These are phyloP conservation scores for Ophiocordyceps camponoti-leonardi DNA, from an alignment of 2,329 filamentous ascomycete genomes.

Conservation along the genomic window DNA sequence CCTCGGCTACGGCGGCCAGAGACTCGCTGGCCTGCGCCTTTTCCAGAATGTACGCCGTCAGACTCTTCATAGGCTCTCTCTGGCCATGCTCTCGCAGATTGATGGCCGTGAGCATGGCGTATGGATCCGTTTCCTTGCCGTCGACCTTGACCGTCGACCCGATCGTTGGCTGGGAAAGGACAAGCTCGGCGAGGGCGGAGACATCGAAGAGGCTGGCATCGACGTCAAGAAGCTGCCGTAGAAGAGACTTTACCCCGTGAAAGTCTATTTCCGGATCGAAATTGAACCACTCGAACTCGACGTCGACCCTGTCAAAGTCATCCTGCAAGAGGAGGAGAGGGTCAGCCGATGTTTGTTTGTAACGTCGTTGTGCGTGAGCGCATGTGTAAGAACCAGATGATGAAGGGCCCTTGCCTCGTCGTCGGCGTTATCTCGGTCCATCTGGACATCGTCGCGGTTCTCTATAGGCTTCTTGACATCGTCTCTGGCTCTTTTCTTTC, in stretches of 20 bases:
- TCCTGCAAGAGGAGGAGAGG: slow-evolving; percentile 16
- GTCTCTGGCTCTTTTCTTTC: slow-evolving; percentile 33
- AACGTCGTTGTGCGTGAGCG: neutral
- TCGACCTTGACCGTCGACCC: slow-evolving; percentile 97
- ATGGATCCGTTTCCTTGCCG: slow-evolving; percentile 80
- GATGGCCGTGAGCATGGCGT: slow-evolving; percentile 77
- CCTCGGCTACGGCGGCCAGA: slow-evolving; percentile 36
- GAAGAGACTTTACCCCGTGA: slow-evolving; percentile 77
- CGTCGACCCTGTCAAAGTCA: slow-evolving; percentile 84
- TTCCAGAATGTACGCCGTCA: slow-evolving; percentile 53
- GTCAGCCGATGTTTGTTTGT: no score
- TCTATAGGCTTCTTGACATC: slow-evolving; percentile 22
- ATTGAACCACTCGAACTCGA: slow-evolving; percentile 99
- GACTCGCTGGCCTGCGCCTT: slow-evolving; percentile 35
- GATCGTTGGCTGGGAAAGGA: slow-evolving; percentile 71
- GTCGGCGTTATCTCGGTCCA: slow-evolving; percentile 34
- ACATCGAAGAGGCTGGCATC: slow-evolving; percentile 77
- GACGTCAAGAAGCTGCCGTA: slow-evolving; percentile 83
- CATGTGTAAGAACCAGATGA: no score
- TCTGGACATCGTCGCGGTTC: slow-evolving; percentile 24
- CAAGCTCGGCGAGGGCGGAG: slow-evolving; percentile 69
- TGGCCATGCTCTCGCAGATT: slow-evolving; percentile 67
- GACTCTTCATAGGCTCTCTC: slow-evolving; percentile 51
- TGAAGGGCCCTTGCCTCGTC: slow-evolving; percentile 27
- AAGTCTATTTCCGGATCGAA: slow-evolving; percentile 82